Evolutionary conservation across 345 rosid species (phyloP).

Genomic region (Linum usitatissimum): DNA sequence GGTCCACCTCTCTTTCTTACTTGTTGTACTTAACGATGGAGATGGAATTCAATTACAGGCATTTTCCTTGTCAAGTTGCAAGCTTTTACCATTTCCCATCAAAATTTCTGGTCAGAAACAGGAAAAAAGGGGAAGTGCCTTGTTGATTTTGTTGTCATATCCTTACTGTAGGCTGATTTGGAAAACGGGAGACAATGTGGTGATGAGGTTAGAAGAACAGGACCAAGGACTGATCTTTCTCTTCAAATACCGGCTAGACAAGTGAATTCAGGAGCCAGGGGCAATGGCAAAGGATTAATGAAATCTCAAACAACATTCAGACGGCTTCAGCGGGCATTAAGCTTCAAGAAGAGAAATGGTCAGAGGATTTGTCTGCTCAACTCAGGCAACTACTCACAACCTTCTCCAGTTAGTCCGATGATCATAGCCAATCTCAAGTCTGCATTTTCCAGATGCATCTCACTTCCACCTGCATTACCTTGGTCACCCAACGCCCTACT

Average conservation of each 20-base stretch:
- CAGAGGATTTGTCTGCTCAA: slow-evolving; percentile 56
- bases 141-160: too few species aligned
- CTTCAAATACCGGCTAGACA: slow-evolving; percentile 65
- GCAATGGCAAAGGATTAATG: slow-evolving; percentile 38
- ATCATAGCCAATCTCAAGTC: slow-evolving; percentile 24
- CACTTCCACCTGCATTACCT: slow-evolving; percentile 61
- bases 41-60: too few species aligned
- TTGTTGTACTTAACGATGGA: too few species aligned
- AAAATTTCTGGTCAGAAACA: too few species aligned
- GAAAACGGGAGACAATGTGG: slow-evolving; percentile 25
- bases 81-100: too few species aligned
- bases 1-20: too few species aligned
- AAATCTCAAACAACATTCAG: slow-evolving; percentile 42
- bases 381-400: slow-evolving; percentile 20
- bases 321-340: slow-evolving; percentile 52
- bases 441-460: slow-evolving; percentile 46
- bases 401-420: slow-evolving; percentile 35
- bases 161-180: slow-evolving; percentile 29
- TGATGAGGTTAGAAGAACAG: slow-evolving; percentile 29
- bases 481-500: slow-evolving; percentile 52
- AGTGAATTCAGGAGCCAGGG: slow-evolving; percentile 29
- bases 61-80: too few species aligned
- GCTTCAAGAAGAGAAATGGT: slow-evolving; percentile 55
- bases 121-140: too few species aligned
- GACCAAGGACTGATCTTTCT: slow-evolving; percentile 52